Evolutionary conservation across 805 yeast species (phyloP).

Genomic region (Ogataea degrootiae): DNA sequence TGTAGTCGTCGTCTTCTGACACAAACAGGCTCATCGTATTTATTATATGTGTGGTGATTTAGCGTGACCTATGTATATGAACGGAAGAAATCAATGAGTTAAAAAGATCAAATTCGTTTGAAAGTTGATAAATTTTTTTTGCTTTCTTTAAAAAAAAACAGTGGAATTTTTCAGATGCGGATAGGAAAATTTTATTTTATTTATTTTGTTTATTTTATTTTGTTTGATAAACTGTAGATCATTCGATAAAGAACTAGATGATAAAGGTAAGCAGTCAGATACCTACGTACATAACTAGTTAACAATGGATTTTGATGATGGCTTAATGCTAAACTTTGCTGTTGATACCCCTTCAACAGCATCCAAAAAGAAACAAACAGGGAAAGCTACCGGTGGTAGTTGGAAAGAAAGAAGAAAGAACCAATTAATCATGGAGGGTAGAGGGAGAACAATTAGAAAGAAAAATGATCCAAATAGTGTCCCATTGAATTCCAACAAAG

Average conservation of each 20-base stretch:
- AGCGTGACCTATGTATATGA: no score
- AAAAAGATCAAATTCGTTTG: no score
- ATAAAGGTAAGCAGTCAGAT: background rate
- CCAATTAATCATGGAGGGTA: conserved; percentile 46
- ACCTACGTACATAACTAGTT: background rate
- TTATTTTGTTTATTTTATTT: no score
- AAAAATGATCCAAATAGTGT: conserved; percentile 14
- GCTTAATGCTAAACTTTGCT: conserved; percentile 71
- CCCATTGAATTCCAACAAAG: conserved; percentile 1
- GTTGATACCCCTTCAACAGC: conserved; percentile 31
- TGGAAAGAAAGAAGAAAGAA: conserved; percentile 78
- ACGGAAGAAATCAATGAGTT: no score
- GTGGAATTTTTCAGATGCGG: no score
- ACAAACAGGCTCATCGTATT: conserved; percentile 28
- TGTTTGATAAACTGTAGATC: no score
- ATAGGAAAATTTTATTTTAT: no score
- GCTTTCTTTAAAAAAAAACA: no score
- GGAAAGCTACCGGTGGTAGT: conserved; percentile 62
- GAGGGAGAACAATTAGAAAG: conserved; percentile 25
- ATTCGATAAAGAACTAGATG: no score
- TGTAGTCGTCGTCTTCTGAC: conserved; percentile 27
- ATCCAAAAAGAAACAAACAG: conserved; percentile 8
- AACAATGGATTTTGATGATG: conserved; percentile 48
- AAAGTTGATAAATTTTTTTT: no score
- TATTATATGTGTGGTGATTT: background rate